Evolutionary conservation across 192 early-diverging fungal species (phyloP), one percentile per base, ranked within the genome.

Genomic region (Linnemannia elongata): DNA sequence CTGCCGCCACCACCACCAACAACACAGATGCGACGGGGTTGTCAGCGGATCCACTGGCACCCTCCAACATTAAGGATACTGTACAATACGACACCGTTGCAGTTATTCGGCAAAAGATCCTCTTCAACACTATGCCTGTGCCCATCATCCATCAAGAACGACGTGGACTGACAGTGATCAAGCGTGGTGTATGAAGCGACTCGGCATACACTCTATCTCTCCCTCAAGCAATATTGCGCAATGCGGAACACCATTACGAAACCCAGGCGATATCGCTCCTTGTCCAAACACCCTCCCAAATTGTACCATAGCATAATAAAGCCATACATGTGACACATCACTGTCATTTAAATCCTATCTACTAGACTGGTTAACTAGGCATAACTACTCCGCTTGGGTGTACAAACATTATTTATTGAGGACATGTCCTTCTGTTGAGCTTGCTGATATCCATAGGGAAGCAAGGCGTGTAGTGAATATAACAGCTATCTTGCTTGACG

Each of bases 141-240:
- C 85, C 85, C 10, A 87, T 87, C 36, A 87, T 87, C 52, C 85
- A 87, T 45, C 57, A 72, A 15, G 85, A 87, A 33, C 85, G 85
- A 52, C 74, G 85, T 22, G 85, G 85, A 45, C 41, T 87, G 35
- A 87, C 85, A 15, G 70, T 78, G 12, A 87, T 87, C 73, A 87
- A 81, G 42, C 79, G 85, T 1, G 85, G 85, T 1, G 83, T 85
- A 72, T 85, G 74, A 76, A 8, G 30, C 12, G 22, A 41, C 5
- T 49, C 10, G 9, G 60, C 60, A 30, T 27, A 33, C 60, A 12
- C 17, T 5, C 70, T 42, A 1, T 60, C 60, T 15, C 30, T 15
- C 60, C 27, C 30, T 66, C 60, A 2, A 15, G 12, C 2, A 27
- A 35, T 33, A 1, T 15, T 4, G 60, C 30, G 44, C 44, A 45